A percentile compares a stretch with the other conserved stretches of the same genome.
These are phyloP conservation scores for Madurella mycetomatis DNA, from an alignment of 2,329 filamentous ascomycete species.

Conservation along the genomic window DNA sequence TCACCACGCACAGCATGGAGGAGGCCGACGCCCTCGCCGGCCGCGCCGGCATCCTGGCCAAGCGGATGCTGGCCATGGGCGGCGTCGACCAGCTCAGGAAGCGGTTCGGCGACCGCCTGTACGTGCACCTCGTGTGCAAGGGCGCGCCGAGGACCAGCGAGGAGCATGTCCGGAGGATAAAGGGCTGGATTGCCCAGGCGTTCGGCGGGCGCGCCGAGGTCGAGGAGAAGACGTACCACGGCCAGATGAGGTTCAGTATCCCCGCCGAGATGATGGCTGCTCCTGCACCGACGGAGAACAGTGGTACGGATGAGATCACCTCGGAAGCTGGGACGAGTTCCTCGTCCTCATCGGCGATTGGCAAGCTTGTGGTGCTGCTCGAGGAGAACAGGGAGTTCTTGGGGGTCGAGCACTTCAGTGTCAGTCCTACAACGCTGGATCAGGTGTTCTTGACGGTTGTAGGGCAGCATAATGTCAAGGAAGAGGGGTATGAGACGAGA, in stretches of 20 bases:
- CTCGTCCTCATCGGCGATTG: constrained; percentile 49
- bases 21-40: constrained; percentile 86
- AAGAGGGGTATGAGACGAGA: constrained; percentile 57
- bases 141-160: constrained; percentile 68
- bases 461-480: constrained; percentile 69
- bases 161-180: constrained; percentile 63
- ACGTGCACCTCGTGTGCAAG: constrained; percentile 75
- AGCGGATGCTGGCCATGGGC: constrained; percentile 79
- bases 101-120: constrained; percentile 71
- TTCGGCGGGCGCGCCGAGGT: constrained; percentile 62
- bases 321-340: not conserved
- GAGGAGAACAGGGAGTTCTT: constrained; percentile 66
- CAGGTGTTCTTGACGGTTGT: constrained; percentile 89
- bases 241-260: constrained; percentile 81
- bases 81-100: constrained; percentile 67
- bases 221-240: constrained; percentile 73
- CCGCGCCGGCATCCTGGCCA: constrained; percentile 79
- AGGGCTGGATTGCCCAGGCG: constrained; percentile 57
- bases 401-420: constrained; percentile 80
- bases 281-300: not conserved
- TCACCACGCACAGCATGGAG: constrained; percentile 95
- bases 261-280: constrained; percentile 34
- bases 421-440: constrained; percentile 81
- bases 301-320: not conserved
- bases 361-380: constrained; percentile 64